These are phyloP conservation scores for Loxodes magnus DNA, from an alignment of 73 alveolate species.

Conservation along the genomic window DNA sequence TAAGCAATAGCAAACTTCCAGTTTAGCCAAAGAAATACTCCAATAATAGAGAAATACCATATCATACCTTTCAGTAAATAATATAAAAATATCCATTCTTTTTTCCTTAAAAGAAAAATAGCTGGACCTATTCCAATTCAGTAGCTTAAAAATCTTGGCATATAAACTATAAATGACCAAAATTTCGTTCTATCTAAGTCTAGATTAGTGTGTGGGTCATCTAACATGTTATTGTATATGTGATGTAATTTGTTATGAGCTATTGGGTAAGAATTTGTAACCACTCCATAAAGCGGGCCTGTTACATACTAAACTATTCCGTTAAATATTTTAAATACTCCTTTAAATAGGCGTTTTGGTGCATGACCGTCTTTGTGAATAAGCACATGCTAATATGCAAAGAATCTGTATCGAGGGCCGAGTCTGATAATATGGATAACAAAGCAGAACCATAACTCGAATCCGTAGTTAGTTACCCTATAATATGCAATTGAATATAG, in stretches of 20 bases:
- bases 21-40: no score
- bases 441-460: not conserved
- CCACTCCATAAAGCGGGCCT: constrained; percentile 7
- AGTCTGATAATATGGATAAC: constrained; percentile 1
- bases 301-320: not conserved
- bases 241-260: constrained; percentile 3
- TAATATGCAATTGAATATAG: no score
- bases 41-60: no score
- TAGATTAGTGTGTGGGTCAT: not conserved
- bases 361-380: constrained; percentile 7
- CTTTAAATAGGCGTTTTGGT: constrained; percentile 4
- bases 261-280: constrained; percentile 1
- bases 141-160: constrained; percentile 3
- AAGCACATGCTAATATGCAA: constrained; percentile 7
- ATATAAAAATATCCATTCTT: no score
- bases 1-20: constrained; percentile 3
- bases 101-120: no score
- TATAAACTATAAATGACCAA: not conserved
- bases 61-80: no score
- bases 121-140: no score
- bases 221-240: constrained; percentile 2
- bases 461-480: no score
- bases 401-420: constrained; percentile 3
- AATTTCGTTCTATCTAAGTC: constrained; percentile 3
- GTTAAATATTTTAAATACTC: not conserved